Evolutionary conservation across 805 yeast species (phyloP).

Genomic region (Kregervanrija delftensis): DNA sequence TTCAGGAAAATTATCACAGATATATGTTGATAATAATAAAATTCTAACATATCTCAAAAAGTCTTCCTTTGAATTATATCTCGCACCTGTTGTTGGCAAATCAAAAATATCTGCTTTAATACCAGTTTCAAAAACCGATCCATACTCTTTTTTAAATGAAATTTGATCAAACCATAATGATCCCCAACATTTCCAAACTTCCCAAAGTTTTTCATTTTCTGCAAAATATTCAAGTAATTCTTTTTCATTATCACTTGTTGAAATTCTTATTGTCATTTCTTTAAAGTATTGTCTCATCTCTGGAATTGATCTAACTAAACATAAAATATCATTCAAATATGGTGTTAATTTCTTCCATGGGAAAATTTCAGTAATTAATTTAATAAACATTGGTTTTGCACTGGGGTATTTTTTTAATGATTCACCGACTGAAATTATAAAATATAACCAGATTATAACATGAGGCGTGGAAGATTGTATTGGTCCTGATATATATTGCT

Average conservation of each 20-base stretch:
- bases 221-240: slow-evolving; percentile 44
- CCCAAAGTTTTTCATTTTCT: slow-evolving; percentile 58
- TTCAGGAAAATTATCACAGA: slow-evolving; percentile 42
- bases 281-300: slow-evolving; percentile 12
- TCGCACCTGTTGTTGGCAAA: slow-evolving; percentile 55
- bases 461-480: slow-evolving; percentile 65
- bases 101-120: slow-evolving; percentile 55
- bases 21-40: slow-evolving; percentile 40
- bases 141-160: slow-evolving; percentile 44
- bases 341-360: slow-evolving; percentile 66
- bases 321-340: slow-evolving; percentile 54
- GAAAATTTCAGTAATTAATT: slow-evolving; percentile 47
- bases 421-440: slow-evolving; percentile 56
- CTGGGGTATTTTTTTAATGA: slow-evolving; percentile 41
- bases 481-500: slow-evolving; percentile 65
- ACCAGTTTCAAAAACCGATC: slow-evolving; percentile 46
- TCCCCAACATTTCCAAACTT: slow-evolving; percentile 84
- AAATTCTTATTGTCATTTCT: slow-evolving; percentile 8
- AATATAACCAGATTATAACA: slow-evolving; percentile 71
- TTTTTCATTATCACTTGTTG: slow-evolving; percentile 19
- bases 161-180: slow-evolving; percentile 70
- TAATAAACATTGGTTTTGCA: slow-evolving; percentile 39
- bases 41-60: slow-evolving; percentile 47
- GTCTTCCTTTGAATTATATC: slow-evolving; percentile 38
- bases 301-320: slow-evolving; percentile 24